Conservation (phyloP, 768 basidiomycete species). For the Boletus fagicola region DNA sequence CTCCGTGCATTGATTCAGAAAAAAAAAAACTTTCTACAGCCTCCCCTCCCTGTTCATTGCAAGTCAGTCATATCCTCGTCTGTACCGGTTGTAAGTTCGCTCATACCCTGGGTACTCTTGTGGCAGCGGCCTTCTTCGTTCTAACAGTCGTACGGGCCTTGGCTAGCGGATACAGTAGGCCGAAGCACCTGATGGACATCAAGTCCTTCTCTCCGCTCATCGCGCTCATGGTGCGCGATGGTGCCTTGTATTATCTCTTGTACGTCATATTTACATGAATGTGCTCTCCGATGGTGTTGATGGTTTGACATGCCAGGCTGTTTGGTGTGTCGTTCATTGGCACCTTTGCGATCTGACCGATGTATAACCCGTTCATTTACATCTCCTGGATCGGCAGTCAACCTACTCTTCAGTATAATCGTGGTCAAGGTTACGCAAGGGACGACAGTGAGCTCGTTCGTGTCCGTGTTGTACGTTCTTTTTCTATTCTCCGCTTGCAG, state of each 20-base stretch:
- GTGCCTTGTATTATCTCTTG: background rate
- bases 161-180: too few species aligned
- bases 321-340: background rate
- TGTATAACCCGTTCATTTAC: too few species aligned
- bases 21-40: too few species aligned
- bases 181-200: background rate
- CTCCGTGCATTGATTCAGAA: background rate
- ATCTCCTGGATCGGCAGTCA: background rate
- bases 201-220: background rate
- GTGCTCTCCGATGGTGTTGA: background rate
- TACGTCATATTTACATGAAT: background rate
- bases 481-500: too few species aligned
- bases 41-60: background rate
- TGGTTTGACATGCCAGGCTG: background rate
- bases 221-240: background rate
- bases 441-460: background rate
- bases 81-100: background rate
- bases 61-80: background rate
- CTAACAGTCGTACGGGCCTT: background rate
- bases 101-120: background rate
- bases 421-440: background rate
- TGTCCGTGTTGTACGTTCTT: background rate
- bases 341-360: background rate
- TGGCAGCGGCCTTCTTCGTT: background rate
- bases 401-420: background rate